Percentiles rank a stretch among this genome's conserved stretches.
These are phyloP conservation scores for Teunomyces barrocoloradensis DNA, from an alignment of 805 yeast genomes.

Conservation along the genomic window DNA sequence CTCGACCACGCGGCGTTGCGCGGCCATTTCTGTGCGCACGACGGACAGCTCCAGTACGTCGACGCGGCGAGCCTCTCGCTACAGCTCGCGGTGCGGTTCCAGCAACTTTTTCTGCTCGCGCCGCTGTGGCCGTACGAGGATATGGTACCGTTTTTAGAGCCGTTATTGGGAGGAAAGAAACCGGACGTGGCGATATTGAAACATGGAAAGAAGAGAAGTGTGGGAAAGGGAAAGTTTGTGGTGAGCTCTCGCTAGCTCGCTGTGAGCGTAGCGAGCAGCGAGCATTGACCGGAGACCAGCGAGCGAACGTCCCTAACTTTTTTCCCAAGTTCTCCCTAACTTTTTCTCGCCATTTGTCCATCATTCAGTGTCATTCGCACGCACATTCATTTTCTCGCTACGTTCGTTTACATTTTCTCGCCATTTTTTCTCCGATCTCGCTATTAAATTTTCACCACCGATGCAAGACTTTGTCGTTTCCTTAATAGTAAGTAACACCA, in stretches of 20 bases:
- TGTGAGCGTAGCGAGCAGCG: too few relatives aligned
- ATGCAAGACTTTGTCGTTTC: constrained; percentile 35
- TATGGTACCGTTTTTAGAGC: constrained; percentile 31
- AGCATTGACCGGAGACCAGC: too few relatives aligned
- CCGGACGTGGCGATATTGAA: constrained; percentile 37
- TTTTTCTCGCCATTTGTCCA: too few relatives aligned
- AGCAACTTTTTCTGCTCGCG: constrained; percentile 24
- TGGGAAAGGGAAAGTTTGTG: constrained; percentile 29
- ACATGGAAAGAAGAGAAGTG: constrained; percentile 33
- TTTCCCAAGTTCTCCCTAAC: too few relatives aligned
- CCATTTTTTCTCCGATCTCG: too few relatives aligned
- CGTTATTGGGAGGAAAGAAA: constrained; percentile 36
- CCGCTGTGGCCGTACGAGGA: constrained; percentile 41
- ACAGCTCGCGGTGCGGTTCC: constrained; percentile 9
- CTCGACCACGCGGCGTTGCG: constrained; percentile 51
- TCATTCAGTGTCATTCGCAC: too few relatives aligned
- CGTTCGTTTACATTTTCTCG: too few relatives aligned
- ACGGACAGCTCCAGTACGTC: constrained; percentile 51
- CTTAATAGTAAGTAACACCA: constrained; percentile 27
- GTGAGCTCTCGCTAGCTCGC: constrained; percentile 16
- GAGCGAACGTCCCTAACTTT: too few relatives aligned
- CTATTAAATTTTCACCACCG: background rate
- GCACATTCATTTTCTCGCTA: too few relatives aligned
- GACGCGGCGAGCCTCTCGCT: constrained; percentile 47
- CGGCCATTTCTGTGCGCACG: constrained; percentile 54